Base-by-base conservation (phyloP, 2,329 filamentous ascomycete species). In the Sporothrix brasiliensis region DNA sequence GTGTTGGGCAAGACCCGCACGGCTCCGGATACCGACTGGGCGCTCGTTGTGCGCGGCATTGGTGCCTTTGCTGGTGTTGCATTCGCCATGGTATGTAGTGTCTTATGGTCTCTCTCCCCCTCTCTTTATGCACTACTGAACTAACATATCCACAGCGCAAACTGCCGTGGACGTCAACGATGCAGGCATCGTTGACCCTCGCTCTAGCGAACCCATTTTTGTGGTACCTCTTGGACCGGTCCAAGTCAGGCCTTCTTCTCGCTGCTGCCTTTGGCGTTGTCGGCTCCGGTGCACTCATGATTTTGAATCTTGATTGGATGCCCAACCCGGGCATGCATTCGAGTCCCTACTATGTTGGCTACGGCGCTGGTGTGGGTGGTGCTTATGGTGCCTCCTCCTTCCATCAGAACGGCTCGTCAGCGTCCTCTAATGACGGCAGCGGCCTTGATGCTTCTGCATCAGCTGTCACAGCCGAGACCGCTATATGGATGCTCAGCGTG, bases 221-320 rank as follows among this genome's bases (percentile, higher is more conserved):
- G 21, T 99, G 95, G 95, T 99, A 97, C 80, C 85, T 98, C 30
- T 91, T 99, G 77, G 95, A 99, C 80, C 92, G 94, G 67, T 95
- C 93, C 61, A 89, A 89, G 74, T 87, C 93, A 0, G 95, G 95
- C 4, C 91, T 98, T 75, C 82, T 95, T 47, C 86, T 97, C 69
- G 93, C 92, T 0, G 85, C 89, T 16, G 82, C 87, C 1, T 89
- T 97, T 13, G 91, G 92, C 1, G 78, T 94, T 34, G 81, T 86
- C 0, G 93, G 94, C 9, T 94, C 94, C 11, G 86, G 87, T 16
- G 79, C 93, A 19, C 82, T 97, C 21, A 86, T 97, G 71, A 86
- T 89, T 16, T 84, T 94, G 47, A 91, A 93, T 75, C 92, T 93
- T 2, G 88, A 91, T 58, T 86, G 97, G 76, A 88, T 97, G 75